phyloP scores from a whole-genome alignment of 192 early-diverging fungal species.

The Rhizophlyctis rosea region DNA sequence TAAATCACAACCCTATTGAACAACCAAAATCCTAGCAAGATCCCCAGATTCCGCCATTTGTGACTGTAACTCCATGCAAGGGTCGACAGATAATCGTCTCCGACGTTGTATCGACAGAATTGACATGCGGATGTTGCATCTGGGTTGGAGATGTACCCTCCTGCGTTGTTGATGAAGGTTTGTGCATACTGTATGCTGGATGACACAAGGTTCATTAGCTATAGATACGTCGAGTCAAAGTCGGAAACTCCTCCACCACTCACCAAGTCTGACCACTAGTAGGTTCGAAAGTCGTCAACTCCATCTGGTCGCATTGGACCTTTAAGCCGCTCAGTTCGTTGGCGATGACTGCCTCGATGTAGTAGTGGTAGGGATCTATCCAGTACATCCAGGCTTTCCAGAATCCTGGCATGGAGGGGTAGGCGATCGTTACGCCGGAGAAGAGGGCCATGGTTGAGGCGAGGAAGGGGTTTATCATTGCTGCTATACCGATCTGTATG shows the following conservation, averaged over 20 bases:
- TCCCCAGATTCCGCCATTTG: conserved; percentile 71
- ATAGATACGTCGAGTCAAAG: too few species aligned
- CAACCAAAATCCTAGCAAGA: conserved; percentile 41
- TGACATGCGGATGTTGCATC: too few species aligned
- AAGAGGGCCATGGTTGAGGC: conserved; percentile 56
- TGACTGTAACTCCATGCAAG: conserved; percentile 51
- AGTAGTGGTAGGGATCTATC: conserved; percentile 64
- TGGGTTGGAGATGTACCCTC: conserved; percentile 64
- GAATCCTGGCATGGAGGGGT: conserved; percentile 52
- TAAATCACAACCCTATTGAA: conserved; percentile 59
- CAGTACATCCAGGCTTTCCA: conserved; percentile 69
- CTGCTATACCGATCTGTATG: conserved; percentile 52
- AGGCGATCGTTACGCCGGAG: conserved; percentile 60
- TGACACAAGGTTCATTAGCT: too few species aligned
- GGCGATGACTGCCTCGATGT: conserved; percentile 49
- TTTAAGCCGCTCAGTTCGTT: conserved; percentile 54
- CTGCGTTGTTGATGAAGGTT: too few species aligned
- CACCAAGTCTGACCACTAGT: too few species aligned
- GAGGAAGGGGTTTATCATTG: conserved; percentile 62
- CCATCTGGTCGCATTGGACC: too few species aligned
- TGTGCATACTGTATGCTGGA: too few species aligned
- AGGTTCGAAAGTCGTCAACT: too few species aligned
- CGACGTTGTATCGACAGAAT: too few species aligned
- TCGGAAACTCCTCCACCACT: conserved; percentile 45
- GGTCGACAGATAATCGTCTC: too few species aligned